phyloP scores from a whole-genome alignment of 2,329 filamentous ascomycete genomes.

The Phaeosphaeria sp. region DNA sequence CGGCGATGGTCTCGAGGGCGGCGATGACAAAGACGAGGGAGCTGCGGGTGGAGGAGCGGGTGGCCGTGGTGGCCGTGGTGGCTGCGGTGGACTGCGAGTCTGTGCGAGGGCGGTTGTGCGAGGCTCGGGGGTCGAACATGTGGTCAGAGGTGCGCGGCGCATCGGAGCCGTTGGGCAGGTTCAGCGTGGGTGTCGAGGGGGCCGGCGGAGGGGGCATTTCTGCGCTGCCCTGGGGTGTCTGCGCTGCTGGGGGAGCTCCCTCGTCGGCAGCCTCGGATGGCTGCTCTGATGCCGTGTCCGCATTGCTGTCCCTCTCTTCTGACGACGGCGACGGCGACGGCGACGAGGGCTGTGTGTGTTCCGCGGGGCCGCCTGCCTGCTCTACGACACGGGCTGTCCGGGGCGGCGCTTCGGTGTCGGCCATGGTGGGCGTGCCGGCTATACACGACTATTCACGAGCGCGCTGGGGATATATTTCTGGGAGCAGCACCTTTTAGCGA shows the following conservation, averaged over 20 bases:
- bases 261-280: constrained; percentile 21
- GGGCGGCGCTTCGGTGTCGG: constrained; percentile 36
- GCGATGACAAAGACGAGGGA: constrained; percentile 96
- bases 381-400: constrained; percentile 13
- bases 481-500: constrained; percentile 19
- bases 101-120: constrained; percentile 56
- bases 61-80: constrained; percentile 59
- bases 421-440: constrained; percentile 36
- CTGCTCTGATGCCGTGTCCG: constrained; percentile 26
- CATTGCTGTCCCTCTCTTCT: constrained; percentile 13
- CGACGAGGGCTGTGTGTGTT: constrained; percentile 14
- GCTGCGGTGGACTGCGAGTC: constrained; percentile 64
- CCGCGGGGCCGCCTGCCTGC: constrained; percentile 13
- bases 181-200: constrained; percentile 30
- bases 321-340: background rate
- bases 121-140: constrained; percentile 42
- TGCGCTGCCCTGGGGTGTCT: constrained; percentile 20
- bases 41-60: constrained; percentile 73
- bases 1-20: constrained; percentile 88
- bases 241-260: constrained; percentile 17
- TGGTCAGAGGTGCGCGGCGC: constrained; percentile 41
- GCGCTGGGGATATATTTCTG: constrained; percentile 18
- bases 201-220: constrained; percentile 27
- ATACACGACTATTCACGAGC: constrained; percentile 11
- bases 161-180: constrained; percentile 32